Percentiles rank a stretch among this genome's conserved stretches.
phyloP scores from a whole-genome alignment of 1,284 basidiomycete genomes.

The Irpex rosettiformis region DNA sequence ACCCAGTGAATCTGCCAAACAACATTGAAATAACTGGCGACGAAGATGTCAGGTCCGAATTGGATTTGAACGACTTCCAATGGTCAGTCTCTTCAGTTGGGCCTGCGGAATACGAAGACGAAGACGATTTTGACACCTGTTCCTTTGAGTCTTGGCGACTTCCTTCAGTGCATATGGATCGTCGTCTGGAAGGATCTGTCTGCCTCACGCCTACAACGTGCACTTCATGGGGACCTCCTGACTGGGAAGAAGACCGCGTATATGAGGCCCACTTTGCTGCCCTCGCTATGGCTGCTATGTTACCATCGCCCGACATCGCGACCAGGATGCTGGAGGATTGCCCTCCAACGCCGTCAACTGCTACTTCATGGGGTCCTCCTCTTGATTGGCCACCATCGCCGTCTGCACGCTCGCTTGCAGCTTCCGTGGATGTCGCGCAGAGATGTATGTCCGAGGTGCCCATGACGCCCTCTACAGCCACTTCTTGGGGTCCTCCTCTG shows the following conservation, averaged over 20 bases:
- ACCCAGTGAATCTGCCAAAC: slow-evolving; percentile 52
- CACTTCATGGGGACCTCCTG: slow-evolving; percentile 38
- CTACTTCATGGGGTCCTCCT: slow-evolving; percentile 25
- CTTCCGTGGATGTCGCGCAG: slow-evolving; percentile 42
- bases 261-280: slow-evolving; percentile 21
- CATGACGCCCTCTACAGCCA: slow-evolving; percentile 37
- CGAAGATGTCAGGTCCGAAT: slow-evolving; percentile 32
- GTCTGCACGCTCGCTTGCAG: slow-evolving; percentile 25
- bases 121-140: slow-evolving; percentile 28
- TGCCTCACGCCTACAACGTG: slow-evolving; percentile 48
- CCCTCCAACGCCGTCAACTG: slow-evolving; percentile 25
- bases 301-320: slow-evolving; percentile 38
- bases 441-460: slow-evolving; percentile 35
- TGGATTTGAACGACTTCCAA: slow-evolving; percentile 61
- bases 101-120: slow-evolving; percentile 38
- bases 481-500: slow-evolving; percentile 43
- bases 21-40: slow-evolving; percentile 31
- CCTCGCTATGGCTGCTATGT: slow-evolving; percentile 21
- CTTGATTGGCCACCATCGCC: slow-evolving; percentile 21
- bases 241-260: slow-evolving; percentile 29
- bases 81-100: slow-evolving; percentile 71
- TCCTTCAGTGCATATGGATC: slow-evolving; percentile 48
- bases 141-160: slow-evolving; percentile 32
- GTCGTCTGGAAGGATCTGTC: slow-evolving; percentile 55
- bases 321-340: slow-evolving; percentile 22